phyloP scores from a whole-genome alignment of 257 asterid genomes.

The Dorcoceras hygrometricum region DNA sequence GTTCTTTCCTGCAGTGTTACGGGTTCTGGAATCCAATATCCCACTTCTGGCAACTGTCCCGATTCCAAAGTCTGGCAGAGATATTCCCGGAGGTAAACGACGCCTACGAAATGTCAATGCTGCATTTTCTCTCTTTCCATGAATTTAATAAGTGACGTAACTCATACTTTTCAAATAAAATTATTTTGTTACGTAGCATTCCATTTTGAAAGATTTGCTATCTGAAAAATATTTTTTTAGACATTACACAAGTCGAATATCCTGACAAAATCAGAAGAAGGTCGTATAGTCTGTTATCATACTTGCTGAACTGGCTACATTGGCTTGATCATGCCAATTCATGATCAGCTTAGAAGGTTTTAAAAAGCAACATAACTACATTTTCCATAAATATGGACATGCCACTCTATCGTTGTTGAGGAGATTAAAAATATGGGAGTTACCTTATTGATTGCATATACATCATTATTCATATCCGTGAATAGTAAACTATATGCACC shows the following conservation, averaged over 20 bases:
- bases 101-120: slow-evolving; percentile 10
- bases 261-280: not conserved
- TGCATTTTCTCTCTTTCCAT: slow-evolving; percentile 9
- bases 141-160: not conserved
- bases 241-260: not conserved
- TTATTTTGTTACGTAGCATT: slow-evolving; percentile 4
- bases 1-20: slow-evolving; percentile 81
- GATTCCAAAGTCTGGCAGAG: slow-evolving; percentile 66
- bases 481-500: not conserved
- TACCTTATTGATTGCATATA: too few species aligned
- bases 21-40: slow-evolving; percentile 70
- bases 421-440: not conserved
- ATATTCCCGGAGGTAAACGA: slow-evolving; percentile 84
- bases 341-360: not conserved
- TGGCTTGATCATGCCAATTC: not conserved
- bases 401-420: not conserved
- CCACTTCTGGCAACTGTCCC: slow-evolving; percentile 89
- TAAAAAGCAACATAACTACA: not conserved
- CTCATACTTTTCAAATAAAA: not conserved
- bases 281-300: not conserved
- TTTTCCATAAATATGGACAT: not conserved
- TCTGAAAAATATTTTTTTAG: not conserved
- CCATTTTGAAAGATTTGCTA: not conserved
- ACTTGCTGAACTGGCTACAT: not conserved
- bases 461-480: not conserved